phyloP scores from a whole-genome alignment of 2,329 filamentous ascomycete genomes.

The Didymellaceae sp. region DNA sequence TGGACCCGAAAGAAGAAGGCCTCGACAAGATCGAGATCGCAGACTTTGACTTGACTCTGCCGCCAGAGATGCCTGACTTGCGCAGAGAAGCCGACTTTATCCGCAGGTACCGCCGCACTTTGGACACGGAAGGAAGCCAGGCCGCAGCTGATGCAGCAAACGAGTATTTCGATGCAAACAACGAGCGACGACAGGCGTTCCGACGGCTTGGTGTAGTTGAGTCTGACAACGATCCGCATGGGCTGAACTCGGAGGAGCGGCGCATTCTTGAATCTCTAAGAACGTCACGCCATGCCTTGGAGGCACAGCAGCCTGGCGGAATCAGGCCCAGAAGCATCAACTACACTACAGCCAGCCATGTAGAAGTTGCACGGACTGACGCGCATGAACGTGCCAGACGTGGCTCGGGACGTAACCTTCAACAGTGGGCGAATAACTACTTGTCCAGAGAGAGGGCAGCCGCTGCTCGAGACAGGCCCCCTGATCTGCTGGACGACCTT shows the following conservation, averaged over 20 bases:
- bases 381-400: not conserved
- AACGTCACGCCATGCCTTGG: conserved; percentile 52
- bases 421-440: too few relatives aligned
- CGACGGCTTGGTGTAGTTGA: conserved; percentile 47
- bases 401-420: conserved; percentile 15
- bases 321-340: conserved; percentile 51
- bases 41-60: conserved; percentile 53
- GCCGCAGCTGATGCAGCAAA: conserved; percentile 50
- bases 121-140: conserved; percentile 46
- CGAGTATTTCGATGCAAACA: conserved; percentile 53
- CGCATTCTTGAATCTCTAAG: conserved; percentile 55
- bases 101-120: conserved; percentile 50
- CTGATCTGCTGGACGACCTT: conserved; percentile 13
- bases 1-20: conserved; percentile 64
- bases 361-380: conserved; percentile 36
- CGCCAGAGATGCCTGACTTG: conserved; percentile 54
- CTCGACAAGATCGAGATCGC: conserved; percentile 64
- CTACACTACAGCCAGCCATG: conserved; percentile 44
- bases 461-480: conserved; percentile 21
- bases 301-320: conserved; percentile 48
- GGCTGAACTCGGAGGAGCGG: conserved; percentile 54
- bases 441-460: conserved; percentile 26
- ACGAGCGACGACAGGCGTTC: conserved; percentile 40
- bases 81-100: conserved; percentile 55
- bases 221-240: conserved; percentile 54